These are phyloP conservation scores for Colletotrichum limetticola DNA, from an alignment of 2,329 filamentous ascomycete genomes.

Conservation along the genomic window DNA sequence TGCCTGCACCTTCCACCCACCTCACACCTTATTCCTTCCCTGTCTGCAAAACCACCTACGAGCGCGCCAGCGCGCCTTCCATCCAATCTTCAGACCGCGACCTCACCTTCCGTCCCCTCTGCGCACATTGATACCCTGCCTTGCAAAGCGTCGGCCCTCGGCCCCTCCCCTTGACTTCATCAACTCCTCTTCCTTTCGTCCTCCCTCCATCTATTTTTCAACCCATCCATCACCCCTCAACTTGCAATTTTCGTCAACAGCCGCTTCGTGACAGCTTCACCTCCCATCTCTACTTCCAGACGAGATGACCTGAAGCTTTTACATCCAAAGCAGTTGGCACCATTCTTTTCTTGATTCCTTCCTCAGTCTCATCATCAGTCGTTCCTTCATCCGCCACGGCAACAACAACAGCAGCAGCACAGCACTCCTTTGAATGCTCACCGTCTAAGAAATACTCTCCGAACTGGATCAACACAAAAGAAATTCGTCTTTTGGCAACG, in stretches of 20 bases:
- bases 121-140: not conserved
- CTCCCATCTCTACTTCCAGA: slow-evolving; percentile 6
- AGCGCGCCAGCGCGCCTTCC: not conserved
- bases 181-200: not conserved
- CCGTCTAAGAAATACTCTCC: not conserved
- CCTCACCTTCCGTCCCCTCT: not conserved
- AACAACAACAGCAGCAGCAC: not conserved
- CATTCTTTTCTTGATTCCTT: slow-evolving; percentile 4
- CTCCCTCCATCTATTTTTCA: not conserved
- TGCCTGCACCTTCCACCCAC: not conserved
- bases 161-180: not conserved
- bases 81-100: not conserved
- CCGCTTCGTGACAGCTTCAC: not conserved
- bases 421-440: slow-evolving; percentile 13
- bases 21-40: not conserved
- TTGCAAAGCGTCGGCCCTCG: not conserved
- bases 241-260: not conserved
- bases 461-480: slow-evolving; percentile 19
- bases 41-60: not conserved
- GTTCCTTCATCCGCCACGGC: slow-evolving; percentile 8
- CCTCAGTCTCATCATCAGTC: slow-evolving; percentile 8
- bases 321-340: not conserved
- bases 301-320: not conserved
- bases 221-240: not conserved
- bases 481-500: slow-evolving; percentile 22